Evolutionary conservation across 495 filamentous ascomycete genomes (phyloP).

Genomic region (Chaetomium tenue): DNA sequence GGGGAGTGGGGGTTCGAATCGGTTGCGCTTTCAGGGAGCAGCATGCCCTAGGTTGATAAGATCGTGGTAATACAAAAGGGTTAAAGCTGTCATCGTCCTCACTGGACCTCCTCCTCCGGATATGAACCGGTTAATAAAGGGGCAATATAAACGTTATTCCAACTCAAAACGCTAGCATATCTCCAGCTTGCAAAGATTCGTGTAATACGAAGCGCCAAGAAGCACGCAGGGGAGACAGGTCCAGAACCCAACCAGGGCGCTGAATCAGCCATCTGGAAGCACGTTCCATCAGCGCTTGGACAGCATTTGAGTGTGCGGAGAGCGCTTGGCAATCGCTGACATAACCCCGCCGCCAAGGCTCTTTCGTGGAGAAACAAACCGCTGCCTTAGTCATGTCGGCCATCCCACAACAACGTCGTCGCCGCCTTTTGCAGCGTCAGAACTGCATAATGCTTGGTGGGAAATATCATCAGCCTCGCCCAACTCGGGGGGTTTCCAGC

Average conservation of each 20-base stretch:
- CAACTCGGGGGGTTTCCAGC: neutral
- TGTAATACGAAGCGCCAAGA: neutral
- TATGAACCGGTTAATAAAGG: too few species aligned
- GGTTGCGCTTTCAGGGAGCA: too few species aligned
- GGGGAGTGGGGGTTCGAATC: too few species aligned
- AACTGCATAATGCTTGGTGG: neutral
- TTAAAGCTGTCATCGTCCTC: too few species aligned
- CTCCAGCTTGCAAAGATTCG: neutral
- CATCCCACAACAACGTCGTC: neutral
- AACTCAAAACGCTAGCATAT: too few species aligned
- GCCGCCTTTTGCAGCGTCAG: slow-evolving; percentile 3
- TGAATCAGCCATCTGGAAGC: slow-evolving; percentile 10
- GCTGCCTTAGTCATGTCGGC: neutral
- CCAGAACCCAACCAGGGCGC: neutral
- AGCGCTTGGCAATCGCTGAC: slow-evolving; percentile 13
- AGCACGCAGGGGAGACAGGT: too few species aligned
- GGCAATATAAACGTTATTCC: too few species aligned
- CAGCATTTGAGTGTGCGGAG: slow-evolving; percentile 1
- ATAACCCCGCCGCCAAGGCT: neutral
- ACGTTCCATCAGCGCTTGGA: slow-evolving; percentile 1
- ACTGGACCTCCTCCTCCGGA: too few species aligned
- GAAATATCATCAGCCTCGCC: neutral
- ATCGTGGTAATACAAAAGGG: too few species aligned
- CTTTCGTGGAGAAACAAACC: neutral
- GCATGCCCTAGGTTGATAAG: too few species aligned